These are phyloP conservation scores for Talaromyces sp. DNA, from an alignment of 2,329 filamentous ascomycete genomes.

Conservation along the genomic window DNA sequence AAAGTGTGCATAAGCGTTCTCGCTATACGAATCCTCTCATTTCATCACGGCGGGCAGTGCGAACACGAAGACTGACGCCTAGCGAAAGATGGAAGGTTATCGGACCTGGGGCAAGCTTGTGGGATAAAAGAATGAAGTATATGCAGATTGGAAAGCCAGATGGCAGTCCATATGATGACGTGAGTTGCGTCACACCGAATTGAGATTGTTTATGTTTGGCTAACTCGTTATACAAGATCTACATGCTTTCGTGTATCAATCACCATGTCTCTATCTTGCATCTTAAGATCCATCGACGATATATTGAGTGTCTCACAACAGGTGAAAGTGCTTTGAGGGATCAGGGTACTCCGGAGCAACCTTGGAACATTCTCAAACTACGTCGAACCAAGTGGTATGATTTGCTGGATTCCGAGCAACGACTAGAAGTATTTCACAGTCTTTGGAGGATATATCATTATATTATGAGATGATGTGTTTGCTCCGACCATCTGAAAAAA, in stretches of 20 bases:
- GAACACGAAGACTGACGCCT: conserved; percentile 44
- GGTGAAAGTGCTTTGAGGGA: conserved; percentile 35
- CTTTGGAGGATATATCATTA: conserved; percentile 59
- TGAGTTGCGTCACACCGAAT: conserved; percentile 32
- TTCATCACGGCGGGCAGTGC: conserved; percentile 30
- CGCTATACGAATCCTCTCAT: conserved; percentile 34
- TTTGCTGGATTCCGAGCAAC: conserved; percentile 53
- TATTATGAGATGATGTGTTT: conserved; percentile 39
- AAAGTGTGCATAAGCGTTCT: conserved; percentile 38
- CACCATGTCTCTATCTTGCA: conserved; percentile 61
- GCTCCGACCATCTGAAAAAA: neutral
- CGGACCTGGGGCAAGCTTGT: conserved; percentile 49
- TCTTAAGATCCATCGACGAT: conserved; percentile 55
- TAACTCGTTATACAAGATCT: conserved; percentile 45
- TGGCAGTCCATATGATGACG: conserved; percentile 51
- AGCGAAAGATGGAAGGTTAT: conserved; percentile 54
- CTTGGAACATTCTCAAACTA: conserved; percentile 53
- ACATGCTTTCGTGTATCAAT: conserved; percentile 60
- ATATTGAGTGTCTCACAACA: conserved; percentile 53
- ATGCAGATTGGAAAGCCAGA: conserved; percentile 54
- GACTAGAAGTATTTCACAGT: conserved; percentile 54
- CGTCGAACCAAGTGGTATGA: conserved; percentile 59
- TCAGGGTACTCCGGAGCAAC: conserved; percentile 28
- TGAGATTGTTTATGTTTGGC: conserved; percentile 5
- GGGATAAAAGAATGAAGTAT: conserved; percentile 57